phyloP scores from a whole-genome alignment of 495 filamentous ascomycete genomes.

The Penicillium egyptiacum region DNA sequence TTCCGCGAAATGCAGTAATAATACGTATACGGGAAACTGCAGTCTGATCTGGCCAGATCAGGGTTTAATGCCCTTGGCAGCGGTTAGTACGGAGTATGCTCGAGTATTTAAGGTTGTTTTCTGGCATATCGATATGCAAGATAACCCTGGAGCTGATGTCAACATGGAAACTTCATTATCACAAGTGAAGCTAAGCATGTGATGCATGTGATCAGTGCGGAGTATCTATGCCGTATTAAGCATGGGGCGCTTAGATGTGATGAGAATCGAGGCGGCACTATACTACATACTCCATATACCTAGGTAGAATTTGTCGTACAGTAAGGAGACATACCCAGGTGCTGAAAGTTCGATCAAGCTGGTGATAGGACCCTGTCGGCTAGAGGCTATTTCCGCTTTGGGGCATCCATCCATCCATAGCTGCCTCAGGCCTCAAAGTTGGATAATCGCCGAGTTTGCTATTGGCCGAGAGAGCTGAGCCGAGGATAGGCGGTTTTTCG shows the following conservation, averaged over 20 bases:
- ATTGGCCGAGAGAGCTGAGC: conserved; percentile 33
- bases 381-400: conserved; percentile 4
- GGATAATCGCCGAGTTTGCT: conserved; percentile 23
- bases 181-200: conserved; percentile 12
- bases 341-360: neutral
- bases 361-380: neutral
- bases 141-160: conserved; percentile 15
- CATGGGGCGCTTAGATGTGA: neutral
- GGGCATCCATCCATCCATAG: neutral
- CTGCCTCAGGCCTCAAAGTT: neutral
- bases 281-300: too few species aligned
- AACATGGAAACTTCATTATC: neutral
- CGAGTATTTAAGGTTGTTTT: conserved; percentile 13
- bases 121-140: conserved; percentile 4
- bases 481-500: conserved; percentile 36
- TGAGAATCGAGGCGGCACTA: neutral
- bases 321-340: too few species aligned
- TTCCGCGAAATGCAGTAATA: conserved; percentile 18
- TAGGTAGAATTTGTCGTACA: too few species aligned
- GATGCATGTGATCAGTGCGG: conserved; percentile 18
- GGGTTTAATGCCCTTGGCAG: neutral
- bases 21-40: conserved; percentile 1
- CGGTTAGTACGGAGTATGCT: conserved; percentile 4
- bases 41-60: neutral
- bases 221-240: neutral